Evolutionary conservation across 306 rosid species (phyloP), one percentile per base, ranked within the genome.

Genomic region (Lablab purpureus): DNA sequence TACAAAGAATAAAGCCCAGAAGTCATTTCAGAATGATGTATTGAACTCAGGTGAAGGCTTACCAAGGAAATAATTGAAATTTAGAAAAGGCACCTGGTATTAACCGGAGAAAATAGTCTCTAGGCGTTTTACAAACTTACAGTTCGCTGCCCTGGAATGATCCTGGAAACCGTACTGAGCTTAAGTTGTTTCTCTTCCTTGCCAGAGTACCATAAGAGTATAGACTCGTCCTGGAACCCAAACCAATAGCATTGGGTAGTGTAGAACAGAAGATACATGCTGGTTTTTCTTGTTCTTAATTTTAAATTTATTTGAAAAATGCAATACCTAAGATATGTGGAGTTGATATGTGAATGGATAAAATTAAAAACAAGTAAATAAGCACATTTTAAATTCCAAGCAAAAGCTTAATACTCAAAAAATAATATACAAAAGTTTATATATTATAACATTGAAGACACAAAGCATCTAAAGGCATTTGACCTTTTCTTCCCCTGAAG

Each of bases 111-210:
- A 68, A 68, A 66, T 60, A 55, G 36, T 62, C 52, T 58, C 59
- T 54, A 45, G n/a, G 18, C 37, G 72, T 77, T 78, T 15, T 74
- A 67, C 63, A 85, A 88, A 88, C 99, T 90, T 89, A 95, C 99
- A 83, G 99, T 95, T 60, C 98, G 88, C 86, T 95, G 99, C 27
- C 99, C 99, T 63, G 98, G 97, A 87, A 92, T 91, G 81, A 95
- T 95, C 80, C 80, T 90, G 60, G 97, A 86, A 80, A 93, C 99
- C 59, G 82, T 86, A 81, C 93, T 82, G 64, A 95, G 87, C 84
- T 88, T 90, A 72, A 95, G 70, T 12, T 91, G 90, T 59, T 90
- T 95, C 88, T 95, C 98, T 46, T 95, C 91, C 85, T 91, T 95
- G 54, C 90, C 99, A 43, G 91, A 89, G 90, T 88, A 95, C 98